Base-by-base conservation (phyloP, 352 stramenopile genomes). In the Phytophthora citrophthora region DNA sequence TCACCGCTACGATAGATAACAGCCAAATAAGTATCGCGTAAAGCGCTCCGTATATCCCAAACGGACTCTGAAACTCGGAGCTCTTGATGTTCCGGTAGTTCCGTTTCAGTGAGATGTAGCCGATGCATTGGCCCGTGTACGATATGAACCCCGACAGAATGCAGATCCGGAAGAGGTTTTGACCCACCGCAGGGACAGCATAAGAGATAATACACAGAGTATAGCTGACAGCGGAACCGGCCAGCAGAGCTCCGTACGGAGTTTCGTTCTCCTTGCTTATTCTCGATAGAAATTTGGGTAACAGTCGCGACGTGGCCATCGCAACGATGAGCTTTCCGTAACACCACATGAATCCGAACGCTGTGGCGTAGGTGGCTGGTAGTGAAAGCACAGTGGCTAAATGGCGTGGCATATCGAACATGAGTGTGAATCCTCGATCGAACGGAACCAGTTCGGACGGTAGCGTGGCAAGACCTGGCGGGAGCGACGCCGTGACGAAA, bases 291-390 rank as follows among this genome's bases (percentile, higher is more conserved):
- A 72, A 59, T 3, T 45, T 32, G 0, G 78, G 73, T 1, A 88
- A n/a, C n/a, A 88, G 40, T 2, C 57, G 58, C 1, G 76, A 88
- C 23, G 27, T 70, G 3, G 76, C 78, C 76, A 88, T 85, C 9
- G 76, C 64, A 5, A 66, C 44, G 10, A 88, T 78, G 12, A 88
- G 61, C 36, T 83, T 86, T 1, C 72, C 75, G 54, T 84, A 86
- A 27, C 70, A 81, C 63, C 77, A 84, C 53, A 87, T 81, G 54
- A 86, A 86, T 0, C 74, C 77, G 49, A 77, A 86, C 1, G 61
- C 74, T 0, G 72, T 87, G 6, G 74, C 74, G 46, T 82, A 88
- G 0, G 76, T 83, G 0, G 76, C 78, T 5, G 76, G 76, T 0
- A 88, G 18, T 15, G 76, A 86, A 2, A 86, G 12, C n/a, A 83